Base-by-base conservation (phyloP, 805 yeast genomes). In the Saccharomycopsis oosterbeekiorum region DNA sequence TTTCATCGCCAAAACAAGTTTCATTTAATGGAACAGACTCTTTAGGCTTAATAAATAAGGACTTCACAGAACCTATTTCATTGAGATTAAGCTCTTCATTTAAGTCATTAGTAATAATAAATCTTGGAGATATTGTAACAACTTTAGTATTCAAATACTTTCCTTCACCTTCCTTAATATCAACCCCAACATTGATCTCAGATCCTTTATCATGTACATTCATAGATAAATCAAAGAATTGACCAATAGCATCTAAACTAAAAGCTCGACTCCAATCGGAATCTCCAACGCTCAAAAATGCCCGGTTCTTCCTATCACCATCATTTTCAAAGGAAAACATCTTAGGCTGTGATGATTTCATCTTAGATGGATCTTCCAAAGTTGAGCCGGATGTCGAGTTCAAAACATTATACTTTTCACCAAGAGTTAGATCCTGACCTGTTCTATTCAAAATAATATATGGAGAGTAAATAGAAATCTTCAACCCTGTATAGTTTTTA, bases 201-300 rank as follows among this genome's bases (percentile, higher is more conserved):
- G 61, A 26, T 71, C 83, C 71, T 71, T 71, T 80, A 12, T 80
- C 80, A 47, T 77, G 74, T 1, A 83, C 66, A 42, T 81, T 81
- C 59, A 84, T 70, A 2, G 74, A 72, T 2, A 81, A 75, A 60
- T 84, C 96, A 53, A 81, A 78, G 0, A 84, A 76, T 65, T 91
- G 93, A 0, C 99, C 99, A 60, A 93, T 80, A 2, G 96, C 96
- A 69, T 92, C 97, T 68, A 94, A 84, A 70, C 96, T 85, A 56
- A 89, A 76, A 1, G 89, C 88, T 1, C 76, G 70, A 65, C 97
- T 87, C 81, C 88, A 81, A 6, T 78, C 76, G 0, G 96, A 86
- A 60, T 87, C 88, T 0, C 81, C 87, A 21, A 89, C 78, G 63
- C 80, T 79, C 6, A 92, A 67, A 29, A 79, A 68, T 0, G 92